These are phyloP conservation scores for Boletus rex-veris DNA, from an alignment of 768 basidiomycete species.

Conservation along the genomic window DNA sequence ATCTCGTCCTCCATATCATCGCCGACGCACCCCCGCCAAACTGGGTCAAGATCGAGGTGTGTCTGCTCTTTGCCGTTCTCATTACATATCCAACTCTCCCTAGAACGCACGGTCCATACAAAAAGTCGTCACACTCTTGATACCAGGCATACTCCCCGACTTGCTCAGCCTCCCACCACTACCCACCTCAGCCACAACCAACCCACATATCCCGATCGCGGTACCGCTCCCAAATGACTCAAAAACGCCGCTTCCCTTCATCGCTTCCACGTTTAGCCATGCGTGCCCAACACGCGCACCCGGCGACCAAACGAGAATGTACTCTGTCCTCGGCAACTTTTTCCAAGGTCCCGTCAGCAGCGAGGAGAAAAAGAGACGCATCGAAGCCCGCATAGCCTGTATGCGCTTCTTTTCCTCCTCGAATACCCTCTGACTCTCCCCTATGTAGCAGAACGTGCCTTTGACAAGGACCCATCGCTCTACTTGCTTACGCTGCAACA, in stretches of 20 bases:
- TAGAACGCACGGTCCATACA: slow-evolving; percentile 74
- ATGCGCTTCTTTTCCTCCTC: neutral
- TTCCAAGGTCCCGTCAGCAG: slow-evolving; percentile 77
- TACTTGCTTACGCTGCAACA: slow-evolving; percentile 78
- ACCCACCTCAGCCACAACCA: slow-evolving; percentile 62
- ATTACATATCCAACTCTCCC: neutral
- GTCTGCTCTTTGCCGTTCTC: slow-evolving; percentile 10
- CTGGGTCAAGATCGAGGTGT: slow-evolving; percentile 83
- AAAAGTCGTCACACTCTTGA: slow-evolving; percentile 74
- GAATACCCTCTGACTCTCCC: slow-evolving; percentile 4
- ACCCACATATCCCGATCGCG: slow-evolving; percentile 53
- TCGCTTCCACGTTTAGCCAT: slow-evolving; percentile 81
- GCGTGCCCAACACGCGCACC: slow-evolving; percentile 92
- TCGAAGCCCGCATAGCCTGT: slow-evolving; percentile 42
- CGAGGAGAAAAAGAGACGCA: slow-evolving; percentile 72
- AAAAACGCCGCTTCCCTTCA: slow-evolving; percentile 54
- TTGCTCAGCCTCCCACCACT: slow-evolving; percentile 68
- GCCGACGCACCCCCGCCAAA: slow-evolving; percentile 81
- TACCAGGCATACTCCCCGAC: slow-evolving; percentile 83
- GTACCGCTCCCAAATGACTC: slow-evolving; percentile 37
- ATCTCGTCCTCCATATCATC: slow-evolving; percentile 76
- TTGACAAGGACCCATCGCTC: slow-evolving; percentile 59
- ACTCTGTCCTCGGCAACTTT: slow-evolving; percentile 79
- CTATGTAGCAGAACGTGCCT: slow-evolving; percentile 52
- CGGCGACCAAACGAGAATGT: slow-evolving; percentile 81